Evolutionary conservation across 108 stramenopile species (phyloP), one percentile per base, ranked within the genome.

Genomic region (Fragilariopsis cylindrus): DNA sequence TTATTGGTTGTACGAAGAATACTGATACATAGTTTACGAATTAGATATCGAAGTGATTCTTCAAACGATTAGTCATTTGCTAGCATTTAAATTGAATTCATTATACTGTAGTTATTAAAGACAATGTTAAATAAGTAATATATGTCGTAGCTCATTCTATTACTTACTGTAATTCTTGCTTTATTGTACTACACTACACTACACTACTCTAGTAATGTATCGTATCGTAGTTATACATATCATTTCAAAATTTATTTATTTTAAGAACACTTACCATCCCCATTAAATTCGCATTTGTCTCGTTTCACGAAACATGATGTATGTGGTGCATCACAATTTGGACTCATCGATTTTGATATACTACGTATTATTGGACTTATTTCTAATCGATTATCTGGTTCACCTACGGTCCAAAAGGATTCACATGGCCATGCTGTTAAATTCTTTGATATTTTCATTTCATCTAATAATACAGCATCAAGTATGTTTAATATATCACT

Each of bases 361-460:
- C 67, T 57, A 40, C 58, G 43, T 0, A 78, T 60, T 12, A 72
- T 30, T n/a, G 68, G 73, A 65, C 69, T 79, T n/a, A 80, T 41
- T 18, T 75, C 52, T 39, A 65, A 60, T 9, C 39, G 52, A 21
- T 58, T 58, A 3, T 60, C 50, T 4, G 71, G 65, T 43, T 87
- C 84, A 6, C 83, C 87, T 11, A 84, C 87, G 46, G 78, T 79
- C 90, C 90, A 93, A 78, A 93, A 88, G 49, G 87, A 86, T 60
- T 83, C 80, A 77, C 92, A 93, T 5, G 92, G 92, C 92, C 92
- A 93, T 40, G 58, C 71, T 7, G 80, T 87, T 53, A 91, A 45
- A 67, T 91, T 81, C 39, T 85, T 76, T 46, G 86, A 80, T 7
- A 55, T 57, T 3, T 54, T 48, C 87, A 93, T 73, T 76, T 93